Evolutionary conservation across 163 green algal genomes (phyloP), one percentile per base, ranked within the genome.

Genomic region (Trebouxia gelatinosa): DNA sequence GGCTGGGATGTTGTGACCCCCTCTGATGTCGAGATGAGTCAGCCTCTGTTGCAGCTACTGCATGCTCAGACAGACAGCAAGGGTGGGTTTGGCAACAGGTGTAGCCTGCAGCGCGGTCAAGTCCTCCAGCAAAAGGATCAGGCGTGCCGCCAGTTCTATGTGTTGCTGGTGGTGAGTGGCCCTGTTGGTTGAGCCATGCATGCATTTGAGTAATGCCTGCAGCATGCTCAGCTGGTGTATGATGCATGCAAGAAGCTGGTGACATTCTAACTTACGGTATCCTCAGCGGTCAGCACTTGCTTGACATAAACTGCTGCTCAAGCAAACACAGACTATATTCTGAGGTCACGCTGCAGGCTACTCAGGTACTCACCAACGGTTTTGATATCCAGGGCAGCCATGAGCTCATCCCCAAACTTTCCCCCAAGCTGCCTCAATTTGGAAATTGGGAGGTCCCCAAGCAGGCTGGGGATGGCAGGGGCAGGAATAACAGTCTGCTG

Each of bases 401-500:
- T 79, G 5, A 79, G 35, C 72, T 85, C 74, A 70, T 91, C 84
- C 0, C 92, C 92, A 84, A 92, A 93, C 78, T 95, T 92, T 28
- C 91, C 91, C 0, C 92, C 92, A 72, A 95, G 85, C 26, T 85
- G 78, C 5, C 87, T 70, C 35, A 96, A 88, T 70, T 88, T 87
- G 57, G 68, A 9, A 1, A 93, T 79, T 0, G 87, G 85, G 71
- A 94, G 74, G 3, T 81, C 75, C 0, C 21, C 37, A 59, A 96
- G 85, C 79, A 95, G 85, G 0, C 26, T 80, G 0, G 83, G 62
- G 16, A 94, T 86, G 23, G 83, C 85, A 0, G 72, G 58, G 2
- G 80, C 68, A 13, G 90, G 85, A 1, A 96, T 84, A 37, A 96
- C 35, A 28, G 89, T 95, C 84, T 93, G 87, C 81, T 92, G 86